Evolutionary conservation across 768 basidiomycete genomes (phyloP).

Genomic region (Mycena chlorophos): DNA sequence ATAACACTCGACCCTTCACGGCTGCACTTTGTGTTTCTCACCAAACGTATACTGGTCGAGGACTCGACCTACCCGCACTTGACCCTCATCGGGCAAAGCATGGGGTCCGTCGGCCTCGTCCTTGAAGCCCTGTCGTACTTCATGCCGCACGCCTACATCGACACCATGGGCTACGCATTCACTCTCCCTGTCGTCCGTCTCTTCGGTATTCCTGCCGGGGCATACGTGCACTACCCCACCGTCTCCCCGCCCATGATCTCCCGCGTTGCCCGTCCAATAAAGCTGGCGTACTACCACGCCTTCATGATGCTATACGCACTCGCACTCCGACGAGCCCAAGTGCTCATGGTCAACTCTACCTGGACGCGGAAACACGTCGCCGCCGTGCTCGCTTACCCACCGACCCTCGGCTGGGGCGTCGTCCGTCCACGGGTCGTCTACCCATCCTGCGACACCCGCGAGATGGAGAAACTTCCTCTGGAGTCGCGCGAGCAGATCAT

Average conservation of each 20-base stretch:
- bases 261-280: conserved; percentile 62
- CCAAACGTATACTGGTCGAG: conserved; percentile 70
- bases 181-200: conserved; percentile 77
- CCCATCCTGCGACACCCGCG: conserved; percentile 87
- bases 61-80: conserved; percentile 86
- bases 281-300: conserved; percentile 78
- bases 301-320: conserved; percentile 83
- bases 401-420: conserved; percentile 52
- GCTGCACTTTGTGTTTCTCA: conserved; percentile 82
- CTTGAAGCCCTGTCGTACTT: conserved; percentile 79
- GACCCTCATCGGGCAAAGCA: conserved; percentile 87
- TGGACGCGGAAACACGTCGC: conserved; percentile 91
- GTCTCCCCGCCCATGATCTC: conserved; percentile 93
- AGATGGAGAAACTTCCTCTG: conserved; percentile 59
- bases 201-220: conserved; percentile 74
- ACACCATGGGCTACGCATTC: conserved; percentile 98
- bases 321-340: conserved; percentile 70
- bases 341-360: conserved; percentile 91
- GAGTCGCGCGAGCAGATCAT: conserved; percentile 61
- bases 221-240: conserved; percentile 96
- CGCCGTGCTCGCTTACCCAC: conserved; percentile 54
- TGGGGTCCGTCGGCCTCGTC: conserved; percentile 82
- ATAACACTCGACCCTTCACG: conserved; percentile 64
- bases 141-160: conserved; percentile 89
- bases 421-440: conserved; percentile 69